Conservation (phyloP, 768 basidiomycete genomes). For the Suillus paluster region DNA sequence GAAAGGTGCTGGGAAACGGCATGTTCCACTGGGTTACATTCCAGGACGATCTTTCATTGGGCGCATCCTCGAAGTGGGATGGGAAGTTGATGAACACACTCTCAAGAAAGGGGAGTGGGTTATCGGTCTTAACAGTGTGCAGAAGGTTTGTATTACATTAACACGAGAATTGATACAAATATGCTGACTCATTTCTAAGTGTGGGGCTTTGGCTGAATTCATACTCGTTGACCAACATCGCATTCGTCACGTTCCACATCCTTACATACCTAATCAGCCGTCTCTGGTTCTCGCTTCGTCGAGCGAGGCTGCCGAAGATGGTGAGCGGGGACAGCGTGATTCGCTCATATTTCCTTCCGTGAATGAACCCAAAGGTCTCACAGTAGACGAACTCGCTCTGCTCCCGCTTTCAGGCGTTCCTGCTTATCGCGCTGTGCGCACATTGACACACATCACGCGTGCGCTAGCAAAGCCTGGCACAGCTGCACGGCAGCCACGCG, state of each 20-base stretch:
- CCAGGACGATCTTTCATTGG: conserved; percentile 91
- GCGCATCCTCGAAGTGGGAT: conserved; percentile 79
- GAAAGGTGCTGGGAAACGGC: conserved; percentile 23
- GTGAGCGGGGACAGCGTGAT: conserved; percentile 16
- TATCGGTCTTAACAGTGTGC: conserved; percentile 75
- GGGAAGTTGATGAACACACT: conserved; percentile 56
- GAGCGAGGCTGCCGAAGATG: conserved; percentile 8
- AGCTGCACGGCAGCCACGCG: neutral
- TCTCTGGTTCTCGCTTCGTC: conserved; percentile 18
- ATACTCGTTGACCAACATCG: conserved; percentile 81
- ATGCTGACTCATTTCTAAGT: conserved; percentile 46
- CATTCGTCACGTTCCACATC: conserved; percentile 72
- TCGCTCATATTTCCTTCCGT: conserved; percentile 14
- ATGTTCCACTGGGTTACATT: conserved; percentile 64
- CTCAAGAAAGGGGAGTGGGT: conserved; percentile 86
- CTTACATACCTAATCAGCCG: conserved; percentile 42
- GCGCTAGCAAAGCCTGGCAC: conserved; percentile 20
- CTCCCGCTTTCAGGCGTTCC: conserved; percentile 79
- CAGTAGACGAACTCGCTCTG: conserved; percentile 78
- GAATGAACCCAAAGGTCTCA: conserved; percentile 30
- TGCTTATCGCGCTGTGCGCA: conserved; percentile 83
- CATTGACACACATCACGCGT: conserved; percentile 48
- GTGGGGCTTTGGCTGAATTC: conserved; percentile 89
- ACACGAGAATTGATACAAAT: conserved; percentile 13
- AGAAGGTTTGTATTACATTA: conserved; percentile 61